A percentile compares a stretch with the other conserved stretches of the same genome.
phyloP scores from a whole-genome alignment of 2,329 filamentous ascomycete species.

The Berkeleyomyces basicola region DNA sequence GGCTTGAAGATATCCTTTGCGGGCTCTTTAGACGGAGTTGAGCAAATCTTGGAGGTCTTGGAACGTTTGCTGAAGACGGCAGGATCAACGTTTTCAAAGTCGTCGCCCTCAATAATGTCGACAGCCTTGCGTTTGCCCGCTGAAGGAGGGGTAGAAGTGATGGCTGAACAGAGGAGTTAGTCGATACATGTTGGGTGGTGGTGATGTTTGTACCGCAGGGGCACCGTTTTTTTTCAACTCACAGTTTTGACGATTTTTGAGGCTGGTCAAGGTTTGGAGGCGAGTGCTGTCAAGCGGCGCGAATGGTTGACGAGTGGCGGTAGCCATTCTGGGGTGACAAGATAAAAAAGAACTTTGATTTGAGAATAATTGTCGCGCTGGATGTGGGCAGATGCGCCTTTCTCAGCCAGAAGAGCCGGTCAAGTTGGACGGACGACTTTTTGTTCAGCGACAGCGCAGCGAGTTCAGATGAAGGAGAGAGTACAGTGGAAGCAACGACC shows the following conservation, averaged over 20 bases:
- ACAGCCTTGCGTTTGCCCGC: constrained; percentile 41
- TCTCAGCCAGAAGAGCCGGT: neutral
- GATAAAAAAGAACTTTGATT: neutral
- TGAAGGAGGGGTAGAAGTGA: constrained; percentile 19
- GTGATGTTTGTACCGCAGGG: too few relatives aligned
- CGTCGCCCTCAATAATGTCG: constrained; percentile 30
- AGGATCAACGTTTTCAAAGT: constrained; percentile 48
- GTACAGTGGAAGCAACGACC: neutral
- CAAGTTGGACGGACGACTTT: neutral
- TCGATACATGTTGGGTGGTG: neutral
- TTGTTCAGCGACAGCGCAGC: neutral
- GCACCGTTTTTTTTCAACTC: constrained; percentile 21
- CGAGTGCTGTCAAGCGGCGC: constrained; percentile 53
- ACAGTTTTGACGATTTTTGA: constrained; percentile 67
- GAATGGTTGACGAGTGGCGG: constrained; percentile 53
- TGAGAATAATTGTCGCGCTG: neutral
- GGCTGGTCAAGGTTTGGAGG: constrained; percentile 53
- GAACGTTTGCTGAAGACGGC: constrained; percentile 39
- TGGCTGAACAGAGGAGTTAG: constrained; percentile 5
- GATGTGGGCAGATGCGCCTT: neutral
- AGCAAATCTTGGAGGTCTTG: constrained; percentile 25
- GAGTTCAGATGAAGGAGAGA: neutral
- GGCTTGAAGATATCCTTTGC: constrained; percentile 34
- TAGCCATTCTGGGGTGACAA: constrained; percentile 29
- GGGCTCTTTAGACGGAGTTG: constrained; percentile 22